Base-by-base conservation (phyloP, 2,329 filamentous ascomycete species). In the Elsinoe fawcettii region DNA sequence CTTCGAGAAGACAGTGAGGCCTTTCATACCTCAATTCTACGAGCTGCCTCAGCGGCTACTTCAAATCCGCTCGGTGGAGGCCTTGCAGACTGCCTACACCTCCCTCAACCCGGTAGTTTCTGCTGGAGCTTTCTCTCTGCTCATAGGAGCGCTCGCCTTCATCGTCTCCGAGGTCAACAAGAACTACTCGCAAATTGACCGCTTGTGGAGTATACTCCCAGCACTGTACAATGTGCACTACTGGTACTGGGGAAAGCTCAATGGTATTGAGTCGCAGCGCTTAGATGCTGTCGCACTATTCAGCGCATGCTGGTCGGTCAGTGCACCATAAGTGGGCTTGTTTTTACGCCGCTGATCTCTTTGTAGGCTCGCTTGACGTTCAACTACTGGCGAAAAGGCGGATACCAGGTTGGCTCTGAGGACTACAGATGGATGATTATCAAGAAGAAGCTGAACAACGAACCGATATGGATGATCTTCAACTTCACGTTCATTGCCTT, bases 101-200 rank as follows among this genome's bases (percentile, higher is more conserved):
- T 78, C 83, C 49, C 97, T 92, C 16, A 97, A 99, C 69, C 93
- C 93, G 0, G 75, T 96, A 41, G 78, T 96, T 25, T 84, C 82
- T 0, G 87, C 83, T 2, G 79, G 95, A 62, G 85, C 83, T 0
- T 80, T 88, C 55, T 86, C 88, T 2, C 64, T 95, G 16, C 77
- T 83, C 39, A 71, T 95, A n/a, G 83, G 83, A 1, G 79, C 80
- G 4, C 66, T 93, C 25, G 87, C 95, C 65, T 75, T 96, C 22
- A 67, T 92, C 30, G 75, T 84, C 4, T 88, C 90, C 1, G 92
- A 97, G 71, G 73, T 90, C 74, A 97, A 95, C 73, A 82, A 81
- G 66, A 99, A 99, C 72, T 96, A 91, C 71, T 96, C 91, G n/a
- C 93, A 99, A 73, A 86, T 99, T 41, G 93, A 99, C 71, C 84